Percentiles rank a stretch among this genome's conserved stretches.
Conservation (phyloP, 1,139 yeast species). For the Pichia sp. region DNA sequence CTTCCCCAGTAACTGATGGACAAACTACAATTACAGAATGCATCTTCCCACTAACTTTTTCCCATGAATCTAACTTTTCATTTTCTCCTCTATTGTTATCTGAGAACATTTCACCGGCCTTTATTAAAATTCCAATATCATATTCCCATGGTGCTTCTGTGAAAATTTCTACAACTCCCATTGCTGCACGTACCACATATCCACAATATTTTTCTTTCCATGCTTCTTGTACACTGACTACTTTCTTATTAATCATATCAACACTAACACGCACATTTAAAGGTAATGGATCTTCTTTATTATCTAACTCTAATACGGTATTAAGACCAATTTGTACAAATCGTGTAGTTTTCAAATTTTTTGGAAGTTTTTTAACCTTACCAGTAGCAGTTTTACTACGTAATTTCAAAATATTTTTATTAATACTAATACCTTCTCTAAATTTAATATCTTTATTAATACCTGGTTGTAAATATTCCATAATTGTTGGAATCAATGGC, state of each 20-base stretch:
- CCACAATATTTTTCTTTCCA: constrained; percentile 73
- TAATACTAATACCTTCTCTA: constrained; percentile 69
- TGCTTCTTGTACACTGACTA: constrained; percentile 69
- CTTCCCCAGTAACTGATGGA: too few species aligned
- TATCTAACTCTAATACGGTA: constrained; percentile 49
- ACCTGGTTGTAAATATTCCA: constrained; percentile 36
- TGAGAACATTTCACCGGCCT: constrained; percentile 59
- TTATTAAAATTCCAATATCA: constrained; percentile 56
- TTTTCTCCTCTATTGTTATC: too few species aligned
- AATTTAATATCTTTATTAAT: constrained; percentile 34
- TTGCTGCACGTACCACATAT: constrained; percentile 66
- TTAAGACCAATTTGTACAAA: constrained; percentile 69
- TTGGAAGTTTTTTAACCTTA: constrained; percentile 38
- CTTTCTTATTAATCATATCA: constrained; percentile 51
- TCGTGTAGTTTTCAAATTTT: constrained; percentile 52
- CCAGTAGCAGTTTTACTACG: constrained; percentile 34
- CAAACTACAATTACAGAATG: too few species aligned
- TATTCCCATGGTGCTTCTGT: constrained; percentile 79
- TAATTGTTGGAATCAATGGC: constrained; percentile 65
- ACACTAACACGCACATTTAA: constrained; percentile 78
- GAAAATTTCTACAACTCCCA: constrained; percentile 56
- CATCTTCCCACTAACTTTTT: too few species aligned
- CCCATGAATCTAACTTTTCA: too few species aligned
- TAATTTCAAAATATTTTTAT: too few species aligned
- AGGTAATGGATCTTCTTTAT: too few species aligned